Conservation (phyloP, 1,284 basidiomycete species). For the Ceraceosorus guamensis region DNA sequence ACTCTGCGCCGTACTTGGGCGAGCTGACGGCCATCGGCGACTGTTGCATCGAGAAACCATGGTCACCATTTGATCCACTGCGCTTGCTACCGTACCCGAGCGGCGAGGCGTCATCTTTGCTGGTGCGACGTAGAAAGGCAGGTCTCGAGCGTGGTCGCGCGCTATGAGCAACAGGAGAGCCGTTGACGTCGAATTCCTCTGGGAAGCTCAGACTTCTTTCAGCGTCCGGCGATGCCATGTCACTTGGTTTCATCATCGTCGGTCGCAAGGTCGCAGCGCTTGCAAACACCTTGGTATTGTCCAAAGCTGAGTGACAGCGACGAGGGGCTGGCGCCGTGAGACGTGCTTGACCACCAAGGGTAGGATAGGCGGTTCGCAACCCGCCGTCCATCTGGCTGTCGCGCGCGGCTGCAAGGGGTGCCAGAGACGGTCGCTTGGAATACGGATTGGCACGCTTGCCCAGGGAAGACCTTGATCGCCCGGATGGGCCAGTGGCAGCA, state of each 20-base stretch:
- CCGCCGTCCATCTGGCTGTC: constrained; percentile 7
- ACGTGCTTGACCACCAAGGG: constrained; percentile 18
- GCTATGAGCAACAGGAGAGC: constrained; percentile 26
- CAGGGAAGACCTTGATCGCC: constrained; percentile 12
- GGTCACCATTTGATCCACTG: constrained; percentile 10
- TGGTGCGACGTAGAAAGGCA: constrained; percentile 19
- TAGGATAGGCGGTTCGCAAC: constrained; percentile 26
- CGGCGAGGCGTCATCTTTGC: constrained; percentile 40
- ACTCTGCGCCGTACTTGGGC: neutral
- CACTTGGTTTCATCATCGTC: neutral
- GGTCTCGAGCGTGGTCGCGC: constrained; percentile 15
- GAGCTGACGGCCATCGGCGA: constrained; percentile 1
- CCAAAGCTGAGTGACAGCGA: constrained; percentile 26
- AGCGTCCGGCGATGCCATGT: neutral
- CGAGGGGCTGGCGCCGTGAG: constrained; percentile 29
- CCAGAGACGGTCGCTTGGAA: constrained; percentile 18
- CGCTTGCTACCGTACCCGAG: constrained; percentile 30
- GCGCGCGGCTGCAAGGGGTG: constrained; percentile 7
- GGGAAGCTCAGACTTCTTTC: constrained; percentile 2
- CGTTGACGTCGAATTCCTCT: constrained; percentile 18
- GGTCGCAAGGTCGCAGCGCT: neutral
- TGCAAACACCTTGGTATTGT: constrained; percentile 9
- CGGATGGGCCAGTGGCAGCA: neutral
- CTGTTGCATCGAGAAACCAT: constrained; percentile 1
- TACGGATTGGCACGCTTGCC: constrained; percentile 38